phyloP scores from a whole-genome alignment of 305 asterid genomes.

The Plantago coronopus region DNA sequence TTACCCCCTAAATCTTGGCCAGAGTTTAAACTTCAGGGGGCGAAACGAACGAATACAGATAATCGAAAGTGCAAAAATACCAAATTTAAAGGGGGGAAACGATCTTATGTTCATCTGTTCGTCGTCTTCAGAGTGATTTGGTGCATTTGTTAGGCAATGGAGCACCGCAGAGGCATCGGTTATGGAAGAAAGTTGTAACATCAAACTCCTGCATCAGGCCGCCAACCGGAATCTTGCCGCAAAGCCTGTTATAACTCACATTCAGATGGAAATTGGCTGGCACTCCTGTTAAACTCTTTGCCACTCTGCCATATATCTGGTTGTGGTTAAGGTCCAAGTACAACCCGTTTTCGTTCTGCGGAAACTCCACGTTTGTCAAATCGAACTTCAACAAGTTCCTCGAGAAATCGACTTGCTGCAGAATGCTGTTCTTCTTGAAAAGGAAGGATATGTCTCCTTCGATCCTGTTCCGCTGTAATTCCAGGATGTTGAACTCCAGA shows the following conservation, averaged over 20 bases:
- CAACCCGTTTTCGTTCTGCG: slow-evolving; percentile 21
- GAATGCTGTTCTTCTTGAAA: slow-evolving; percentile 28
- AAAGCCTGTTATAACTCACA: slow-evolving; percentile 45
- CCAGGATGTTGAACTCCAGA: slow-evolving; percentile 14
- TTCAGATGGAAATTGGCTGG: slow-evolving; percentile 18
- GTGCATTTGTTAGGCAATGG: slow-evolving; percentile 35
- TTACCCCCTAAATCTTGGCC: too few relatives aligned
- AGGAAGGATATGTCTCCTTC: slow-evolving; percentile 29
- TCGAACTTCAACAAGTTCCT: slow-evolving; percentile 38
- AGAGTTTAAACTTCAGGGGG: too few relatives aligned
- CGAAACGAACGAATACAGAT: too few relatives aligned
- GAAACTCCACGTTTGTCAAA: slow-evolving; percentile 29
- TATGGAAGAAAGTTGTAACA: slow-evolving; percentile 32
- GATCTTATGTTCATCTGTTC: too few relatives aligned
- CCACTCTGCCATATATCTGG: slow-evolving; percentile 28
- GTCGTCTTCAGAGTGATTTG: neutral
- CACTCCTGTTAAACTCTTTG: slow-evolving; percentile 24
- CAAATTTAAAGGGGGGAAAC: too few relatives aligned
- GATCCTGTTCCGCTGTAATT: slow-evolving; percentile 26
- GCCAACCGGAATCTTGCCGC: slow-evolving; percentile 43
- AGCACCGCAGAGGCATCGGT: slow-evolving; percentile 42
- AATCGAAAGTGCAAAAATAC: too few relatives aligned
- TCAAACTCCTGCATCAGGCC: slow-evolving; percentile 29
- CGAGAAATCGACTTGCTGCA: slow-evolving; percentile 26
- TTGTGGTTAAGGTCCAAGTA: slow-evolving; percentile 36